Base-by-base conservation (phyloP, 1,284 basidiomycete species). In the Apiotrichum porosum region DNA sequence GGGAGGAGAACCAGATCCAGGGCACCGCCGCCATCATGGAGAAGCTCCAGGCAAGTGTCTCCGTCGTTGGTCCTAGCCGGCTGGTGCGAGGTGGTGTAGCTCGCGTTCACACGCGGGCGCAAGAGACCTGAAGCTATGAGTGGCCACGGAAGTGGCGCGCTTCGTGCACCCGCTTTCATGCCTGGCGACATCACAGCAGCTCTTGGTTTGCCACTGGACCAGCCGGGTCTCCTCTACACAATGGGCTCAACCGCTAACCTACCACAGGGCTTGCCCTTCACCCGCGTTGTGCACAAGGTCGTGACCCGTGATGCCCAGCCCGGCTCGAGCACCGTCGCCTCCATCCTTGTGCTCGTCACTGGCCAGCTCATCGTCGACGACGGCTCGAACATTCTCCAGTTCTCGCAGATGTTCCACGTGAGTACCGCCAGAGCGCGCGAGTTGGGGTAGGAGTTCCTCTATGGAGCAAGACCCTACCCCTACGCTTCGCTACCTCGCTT, bases 251-350 rank as follows among this genome's bases (percentile, higher is more conserved):
- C n/a, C n/a, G n/a, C n/a, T n/a, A n/a, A n/a, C n/a, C n/a, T 12
- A 6, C 26, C 19, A 44, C 66, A 97, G 90, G 63, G 64, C 42
- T 79, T 97, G 33, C 88, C 90, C 4, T 95, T 97, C 77, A 35
- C 73, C 43, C 85, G 82, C 62, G 90, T 97, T 35, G 75, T 77
- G 58, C 94, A 97, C 80, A 82, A 83, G 53, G 79, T 97, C 61
- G 78, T 82, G 21, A 97, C 91, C 6, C 76, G 84, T 48, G 93
- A 97, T 71, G 87, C 84, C 13, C 94, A 97, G 72, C 93, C 93
- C 6, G 88, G 90, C 2, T 82, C 81, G 6, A 72, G 76, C 0
- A 68, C 74, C 17, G 70, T 80, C 13, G 79, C 82, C 9, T 83
- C 82, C 56, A 73, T 97, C 54, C 76, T 95, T 49, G 89, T 97